Evolutionary conservation across 176 grass and related monocot species (phyloP), one percentile per base, ranked within the genome.

Genomic region (Microstegium vimineum): DNA sequence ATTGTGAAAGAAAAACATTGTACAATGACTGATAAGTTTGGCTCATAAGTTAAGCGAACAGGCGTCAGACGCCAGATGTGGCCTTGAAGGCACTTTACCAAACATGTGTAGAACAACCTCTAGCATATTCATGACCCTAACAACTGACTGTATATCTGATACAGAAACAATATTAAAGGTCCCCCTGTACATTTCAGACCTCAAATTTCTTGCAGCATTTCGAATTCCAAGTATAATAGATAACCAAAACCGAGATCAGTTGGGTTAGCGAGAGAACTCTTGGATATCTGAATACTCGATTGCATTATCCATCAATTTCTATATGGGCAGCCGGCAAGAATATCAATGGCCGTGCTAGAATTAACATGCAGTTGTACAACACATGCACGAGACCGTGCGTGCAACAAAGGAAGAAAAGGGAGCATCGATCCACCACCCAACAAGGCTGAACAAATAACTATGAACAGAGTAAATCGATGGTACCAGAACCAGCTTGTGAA

Each of bases 351-450:
- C 64, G 11, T 82, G 35, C 87, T 82, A 90, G 69, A 79, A 88
- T 77, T 28, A 66, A 10, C 60, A 61, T 66, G 75, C 73, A 74
- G 52, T 82, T 62, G 28, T 66, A 81, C 71, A 81, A 27, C 80
- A 76, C 82, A 77, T 36, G 47, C 74, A 71, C n/a, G 60, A 56
- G 82, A 77, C 33, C 17, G n/a, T 76, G 37, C 61, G 33, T 66
- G 77, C 40, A 49, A 49, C 28, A 76, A 81, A 43, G 49, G 61
- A 75, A 75, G 71, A 62, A 31, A 80, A 33, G 63, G 66, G 78
- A 82, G 78, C 77, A 56, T 60, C 73, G 74, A 37, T 73, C 73
- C 79, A 38, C 83, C 60, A 86, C 60, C 83, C 88, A 82, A 69
- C 81, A 45, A 86, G 74, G 79, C 67, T 86, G 82, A 82, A 83